Conservation (phyloP, 768 basidiomycete genomes). For the Asterophora parasitica region DNA sequence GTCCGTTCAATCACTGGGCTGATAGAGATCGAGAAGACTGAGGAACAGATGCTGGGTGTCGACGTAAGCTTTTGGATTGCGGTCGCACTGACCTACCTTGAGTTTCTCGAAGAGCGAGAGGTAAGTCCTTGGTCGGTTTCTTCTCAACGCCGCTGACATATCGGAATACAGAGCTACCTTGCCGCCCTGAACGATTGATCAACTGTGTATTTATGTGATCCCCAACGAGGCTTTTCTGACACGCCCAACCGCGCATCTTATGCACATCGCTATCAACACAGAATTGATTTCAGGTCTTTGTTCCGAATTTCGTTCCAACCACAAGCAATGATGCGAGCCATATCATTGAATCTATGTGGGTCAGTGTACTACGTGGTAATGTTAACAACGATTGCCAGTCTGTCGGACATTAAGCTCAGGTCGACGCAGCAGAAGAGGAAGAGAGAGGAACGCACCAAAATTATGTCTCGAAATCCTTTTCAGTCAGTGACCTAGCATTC, state of each 20-base stretch:
- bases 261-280: no score
- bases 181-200: constrained; percentile 44
- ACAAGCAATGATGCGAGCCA: no score
- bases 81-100: constrained; percentile 67
- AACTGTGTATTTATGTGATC: constrained; percentile 2
- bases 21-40: constrained; percentile 56
- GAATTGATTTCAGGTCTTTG: no score
- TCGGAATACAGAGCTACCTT: constrained; percentile 46
- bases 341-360: no score
- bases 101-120: constrained; percentile 75
- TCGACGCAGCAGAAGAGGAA: neutral
- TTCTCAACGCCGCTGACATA: neutral
- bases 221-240: neutral
- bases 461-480: constrained; percentile 21
- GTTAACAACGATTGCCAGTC: no score
- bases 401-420: no score
- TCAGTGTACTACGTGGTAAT: no score
- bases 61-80: constrained; percentile 78
- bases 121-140: constrained; percentile 34
- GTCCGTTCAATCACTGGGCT: constrained; percentile 54
- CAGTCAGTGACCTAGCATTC: constrained; percentile 20
- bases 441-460: no score
- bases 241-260: no score
- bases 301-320: no score
- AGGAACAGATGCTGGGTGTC: constrained; percentile 58